Base-by-base conservation (phyloP, 345 rosid species). In the Excoecaria cochinchinensis region DNA sequence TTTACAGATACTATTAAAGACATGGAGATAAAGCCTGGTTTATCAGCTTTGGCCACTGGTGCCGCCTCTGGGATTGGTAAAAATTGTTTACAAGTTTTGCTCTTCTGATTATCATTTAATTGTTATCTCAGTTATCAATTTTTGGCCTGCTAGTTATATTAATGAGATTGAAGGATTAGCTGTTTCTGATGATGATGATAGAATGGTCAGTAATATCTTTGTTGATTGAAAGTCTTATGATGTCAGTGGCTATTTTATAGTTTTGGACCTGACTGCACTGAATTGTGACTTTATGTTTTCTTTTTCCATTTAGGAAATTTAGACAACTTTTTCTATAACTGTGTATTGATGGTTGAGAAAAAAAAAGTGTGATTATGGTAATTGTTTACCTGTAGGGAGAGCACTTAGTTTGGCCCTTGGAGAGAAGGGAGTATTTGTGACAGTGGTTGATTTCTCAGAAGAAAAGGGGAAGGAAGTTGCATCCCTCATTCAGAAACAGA, bases 1-100 rank as follows among this genome's bases (percentile, higher is more conserved):
- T 31, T 31, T 42, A 65, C 50, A 42, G 69, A 65, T n/a, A 17
- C 11, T 31, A 31, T 31, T 22, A 46, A 31, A 31, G 51, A 50
- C 38, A 95, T 95, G 97, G 91, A 95, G 86, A 89, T 95, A 69
- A 92, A 86, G 74, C 93, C 97, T 31, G 99, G 97, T 44, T 72
- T 91, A 61, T 95, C 98, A 38, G 97, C 99, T 82, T 57, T 95
- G 12, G 92, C 92, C 86, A 92, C 98, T 40, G 99, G 99, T 52
- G 99, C 84, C 52, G 99, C 90, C 39, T 90, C 99, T 19, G 99
- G 99, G 19, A 89, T 95, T 78, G 99, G 99, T 92, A 80, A 22
- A 9, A 7, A 31, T 31, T 31, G 40, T 42, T 46, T 3, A 3
- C 65, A 40, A 39, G 25, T 42, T 65, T n/a, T 15, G 6, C 63